Evolutionary conservation across 1,139 yeast genomes (phyloP).

Genomic region (Diutina sp.): DNA sequence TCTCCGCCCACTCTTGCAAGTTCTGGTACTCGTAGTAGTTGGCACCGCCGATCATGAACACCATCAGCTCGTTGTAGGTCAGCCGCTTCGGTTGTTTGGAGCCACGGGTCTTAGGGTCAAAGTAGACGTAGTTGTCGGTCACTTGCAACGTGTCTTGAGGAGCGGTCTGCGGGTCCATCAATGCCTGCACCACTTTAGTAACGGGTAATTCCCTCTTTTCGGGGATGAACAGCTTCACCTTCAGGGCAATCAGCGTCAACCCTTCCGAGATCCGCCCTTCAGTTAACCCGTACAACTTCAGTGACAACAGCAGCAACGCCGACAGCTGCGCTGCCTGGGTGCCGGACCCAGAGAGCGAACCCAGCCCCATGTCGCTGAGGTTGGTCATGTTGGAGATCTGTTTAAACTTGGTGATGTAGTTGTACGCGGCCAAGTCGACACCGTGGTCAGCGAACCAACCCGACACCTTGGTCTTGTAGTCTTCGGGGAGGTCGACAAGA

Average conservation of each 20-base stretch:
- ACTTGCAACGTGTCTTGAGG: constrained; percentile 46
- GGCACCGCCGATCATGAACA: constrained; percentile 95
- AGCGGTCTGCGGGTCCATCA: constrained; percentile 70
- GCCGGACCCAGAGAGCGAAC: constrained; percentile 2
- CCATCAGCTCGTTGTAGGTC: constrained; percentile 66
- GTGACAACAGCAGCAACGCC: constrained; percentile 64
- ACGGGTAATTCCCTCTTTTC: constrained; percentile 80
- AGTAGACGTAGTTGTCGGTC: constrained; percentile 82
- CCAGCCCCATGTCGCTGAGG: background rate
- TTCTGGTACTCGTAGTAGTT: constrained; percentile 89
- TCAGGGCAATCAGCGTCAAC: constrained; percentile 77
- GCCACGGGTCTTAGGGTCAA: constrained; percentile 79
- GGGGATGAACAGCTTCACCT: constrained; percentile 78
- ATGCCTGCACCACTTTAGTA: constrained; percentile 80
- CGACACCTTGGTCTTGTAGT: constrained; percentile 58
- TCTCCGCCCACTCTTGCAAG: constrained; percentile 68
- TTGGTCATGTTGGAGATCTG: constrained; percentile 17
- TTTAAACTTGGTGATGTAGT: constrained; percentile 67
- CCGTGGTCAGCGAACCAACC: constrained; percentile 30
- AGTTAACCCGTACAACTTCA: constrained; percentile 67
- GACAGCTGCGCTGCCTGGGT: constrained; percentile 22
- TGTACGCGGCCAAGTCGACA: constrained; percentile 44
- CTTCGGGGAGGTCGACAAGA: constrained; percentile 44
- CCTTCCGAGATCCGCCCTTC: constrained; percentile 74
- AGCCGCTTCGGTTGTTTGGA: constrained; percentile 84